phyloP scores from a whole-genome alignment of 352 stramenopile species.

The Globisporangium takayamanum region DNA sequence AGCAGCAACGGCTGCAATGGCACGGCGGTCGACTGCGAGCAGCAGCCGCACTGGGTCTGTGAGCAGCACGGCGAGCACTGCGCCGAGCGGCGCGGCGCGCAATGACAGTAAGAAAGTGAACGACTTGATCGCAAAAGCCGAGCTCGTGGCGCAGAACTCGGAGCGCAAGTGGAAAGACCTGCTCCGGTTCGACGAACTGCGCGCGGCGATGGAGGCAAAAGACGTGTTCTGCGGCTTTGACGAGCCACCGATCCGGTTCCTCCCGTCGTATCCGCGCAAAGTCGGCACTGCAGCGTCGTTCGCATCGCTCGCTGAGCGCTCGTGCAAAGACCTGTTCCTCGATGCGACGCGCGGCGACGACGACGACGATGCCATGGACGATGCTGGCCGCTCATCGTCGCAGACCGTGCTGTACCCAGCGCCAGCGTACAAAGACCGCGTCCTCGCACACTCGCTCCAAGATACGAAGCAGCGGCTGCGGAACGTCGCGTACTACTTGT shows the following conservation, averaged over 20 bases:
- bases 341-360: slow-evolving; percentile 23
- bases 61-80: background rate
- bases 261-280: slow-evolving; percentile 68
- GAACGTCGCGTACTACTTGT: slow-evolving; percentile 40
- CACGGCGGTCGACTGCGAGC: slow-evolving; percentile 10
- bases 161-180: slow-evolving; percentile 67
- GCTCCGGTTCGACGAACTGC: slow-evolving; percentile 64
- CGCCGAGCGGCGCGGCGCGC: slow-evolving; percentile 1
- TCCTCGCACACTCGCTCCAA: slow-evolving; percentile 43
- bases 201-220: slow-evolving; percentile 64
- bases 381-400: no score
- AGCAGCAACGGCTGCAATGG: background rate
- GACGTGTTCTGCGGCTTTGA: slow-evolving; percentile 86
- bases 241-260: slow-evolving; percentile 65
- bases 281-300: slow-evolving; percentile 52
- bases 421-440: slow-evolving; percentile 70
- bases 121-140: slow-evolving; percentile 53
- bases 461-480: slow-evolving; percentile 33
- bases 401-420: slow-evolving; percentile 4
- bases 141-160: slow-evolving; percentile 53
- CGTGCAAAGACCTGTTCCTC: slow-evolving; percentile 47
- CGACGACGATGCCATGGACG: background rate
- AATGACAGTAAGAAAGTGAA: slow-evolving; percentile 53
- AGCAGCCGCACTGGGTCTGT: background rate
- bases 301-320: slow-evolving; percentile 57